A percentile compares a stretch with the other conserved stretches of the same genome.
phyloP scores from a whole-genome alignment of 2,329 filamentous ascomycete species.

The Aspergillus sp. region DNA sequence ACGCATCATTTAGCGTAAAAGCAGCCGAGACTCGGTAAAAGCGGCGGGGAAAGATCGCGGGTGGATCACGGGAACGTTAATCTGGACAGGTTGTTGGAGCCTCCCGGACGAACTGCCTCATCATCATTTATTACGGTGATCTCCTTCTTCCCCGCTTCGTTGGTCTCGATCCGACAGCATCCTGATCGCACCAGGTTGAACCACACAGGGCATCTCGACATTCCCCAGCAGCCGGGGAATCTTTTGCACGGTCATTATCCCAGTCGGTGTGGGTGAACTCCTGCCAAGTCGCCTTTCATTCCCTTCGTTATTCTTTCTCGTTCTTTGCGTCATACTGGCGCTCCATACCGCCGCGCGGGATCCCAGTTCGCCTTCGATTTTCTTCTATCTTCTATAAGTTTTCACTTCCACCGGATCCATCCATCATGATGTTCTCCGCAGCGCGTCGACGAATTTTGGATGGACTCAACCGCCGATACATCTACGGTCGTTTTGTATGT shows the following conservation, averaged over 20 bases:
- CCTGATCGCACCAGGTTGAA: not conserved
- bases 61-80: not conserved
- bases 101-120: not conserved
- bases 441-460: constrained; percentile 43
- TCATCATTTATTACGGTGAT: not conserved
- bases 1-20: not conserved
- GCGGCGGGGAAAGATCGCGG: not conserved
- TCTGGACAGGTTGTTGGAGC: not conserved
- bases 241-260: not conserved
- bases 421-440: constrained; percentile 38
- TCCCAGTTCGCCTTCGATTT: constrained; percentile 24
- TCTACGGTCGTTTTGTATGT: constrained; percentile 46
- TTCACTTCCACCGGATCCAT: constrained; percentile 19
- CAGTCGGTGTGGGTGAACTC: constrained; percentile 1
- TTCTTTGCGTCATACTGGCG: constrained; percentile 42
- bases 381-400: constrained; percentile 11
- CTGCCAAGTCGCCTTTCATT: constrained; percentile 8
- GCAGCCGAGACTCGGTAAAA: not conserved
- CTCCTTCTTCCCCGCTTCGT: not conserved
- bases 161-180: not conserved
- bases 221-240: too few relatives aligned
- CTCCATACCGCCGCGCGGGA: constrained; percentile 21
- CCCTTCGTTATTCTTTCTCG: constrained; percentile 10
- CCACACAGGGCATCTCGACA: too few relatives aligned
- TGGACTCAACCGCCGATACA: constrained; percentile 47